A percentile compares a stretch with the other conserved stretches of the same genome.
Conservation (phyloP, 495 filamentous ascomycete genomes). For the Talaromyces borbonicus region DNA sequence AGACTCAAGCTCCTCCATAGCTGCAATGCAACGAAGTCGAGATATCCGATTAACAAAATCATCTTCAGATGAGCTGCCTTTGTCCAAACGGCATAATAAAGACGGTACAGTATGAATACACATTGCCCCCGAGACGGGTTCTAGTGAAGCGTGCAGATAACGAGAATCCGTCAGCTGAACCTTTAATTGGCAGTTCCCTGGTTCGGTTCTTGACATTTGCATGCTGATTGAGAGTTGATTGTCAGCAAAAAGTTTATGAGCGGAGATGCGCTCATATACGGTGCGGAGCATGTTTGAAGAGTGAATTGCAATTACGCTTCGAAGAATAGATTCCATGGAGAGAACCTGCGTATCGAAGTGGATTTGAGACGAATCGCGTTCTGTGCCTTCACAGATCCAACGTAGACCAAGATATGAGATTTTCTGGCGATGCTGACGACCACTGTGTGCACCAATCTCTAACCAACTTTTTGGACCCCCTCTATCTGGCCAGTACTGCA, state of each 20-base stretch:
- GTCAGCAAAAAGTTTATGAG: conserved; percentile 46
- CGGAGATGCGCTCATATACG: conserved; percentile 46
- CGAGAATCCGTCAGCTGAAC: conserved; percentile 55
- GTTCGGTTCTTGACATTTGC: conserved; percentile 45
- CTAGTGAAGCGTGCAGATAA: conserved; percentile 51
- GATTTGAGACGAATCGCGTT: conserved; percentile 56
- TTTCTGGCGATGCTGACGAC: conserved; percentile 33
- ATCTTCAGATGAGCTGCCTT: conserved; percentile 33
- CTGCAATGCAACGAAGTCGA: conserved; percentile 44
- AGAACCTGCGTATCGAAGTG: conserved; percentile 54
- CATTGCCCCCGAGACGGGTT: conserved; percentile 46
- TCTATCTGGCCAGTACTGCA: conserved; percentile 81
- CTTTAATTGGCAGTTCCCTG: conserved; percentile 53
- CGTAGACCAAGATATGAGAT: conserved; percentile 53
- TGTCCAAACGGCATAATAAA: conserved; percentile 37
- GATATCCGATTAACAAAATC: conserved; percentile 45
- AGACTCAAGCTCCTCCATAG: conserved; percentile 53
- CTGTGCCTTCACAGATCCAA: conserved; percentile 77
- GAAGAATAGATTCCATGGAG: conserved; percentile 62
- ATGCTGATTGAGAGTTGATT: conserved; percentile 44
- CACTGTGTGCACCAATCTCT: conserved; percentile 69
- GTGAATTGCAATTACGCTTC: conserved; percentile 66
- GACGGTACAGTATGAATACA: conserved; percentile 28
- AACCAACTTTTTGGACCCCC: conserved; percentile 74
- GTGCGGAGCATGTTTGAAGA: conserved; percentile 52